A percentile compares a stretch with the other conserved stretches of the same genome.
Conservation (phyloP, 306 rosid genomes). For the Fragaria ananassa region DNA sequence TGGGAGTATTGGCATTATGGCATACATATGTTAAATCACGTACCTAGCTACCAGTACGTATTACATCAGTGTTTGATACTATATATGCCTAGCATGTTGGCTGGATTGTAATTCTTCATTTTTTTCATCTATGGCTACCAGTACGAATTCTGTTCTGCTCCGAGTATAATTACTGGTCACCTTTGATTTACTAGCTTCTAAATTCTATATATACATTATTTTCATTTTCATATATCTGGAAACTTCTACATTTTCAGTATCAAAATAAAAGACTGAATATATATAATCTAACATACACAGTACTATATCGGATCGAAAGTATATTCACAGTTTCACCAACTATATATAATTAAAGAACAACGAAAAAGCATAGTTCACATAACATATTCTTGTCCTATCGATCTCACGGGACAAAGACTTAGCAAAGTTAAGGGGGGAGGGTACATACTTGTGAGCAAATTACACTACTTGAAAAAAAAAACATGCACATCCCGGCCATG, state of each 20-base stretch:
- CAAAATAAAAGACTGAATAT: not conserved
- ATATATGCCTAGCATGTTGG: not conserved
- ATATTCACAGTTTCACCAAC: not conserved
- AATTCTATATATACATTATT: not conserved
- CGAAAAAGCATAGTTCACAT: not conserved
- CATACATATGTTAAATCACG: not conserved
- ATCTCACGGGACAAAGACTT: too few relatives aligned
- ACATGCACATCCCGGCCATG: too few relatives aligned
- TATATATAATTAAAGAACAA: not conserved
- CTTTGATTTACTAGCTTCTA: not conserved
- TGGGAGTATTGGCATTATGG: not conserved
- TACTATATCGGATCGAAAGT: not conserved
- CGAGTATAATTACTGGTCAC: not conserved
- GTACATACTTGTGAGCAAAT: too few relatives aligned
- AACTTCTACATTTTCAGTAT: not conserved
- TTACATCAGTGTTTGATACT: not conserved
- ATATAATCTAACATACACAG: not conserved
- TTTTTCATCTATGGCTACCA: slow-evolving; percentile 23
- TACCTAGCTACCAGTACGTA: not conserved
- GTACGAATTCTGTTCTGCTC: slow-evolving; percentile 10
- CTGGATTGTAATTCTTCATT: not conserved
- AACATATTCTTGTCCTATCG: too few relatives aligned
- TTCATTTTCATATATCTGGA: not conserved
- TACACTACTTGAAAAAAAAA: too few relatives aligned
- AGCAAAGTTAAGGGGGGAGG: too few relatives aligned